These are phyloP conservation scores for Paramecium sexaurelia DNA, from an alignment of 73 alveolate species.

Conservation along the genomic window DNA sequence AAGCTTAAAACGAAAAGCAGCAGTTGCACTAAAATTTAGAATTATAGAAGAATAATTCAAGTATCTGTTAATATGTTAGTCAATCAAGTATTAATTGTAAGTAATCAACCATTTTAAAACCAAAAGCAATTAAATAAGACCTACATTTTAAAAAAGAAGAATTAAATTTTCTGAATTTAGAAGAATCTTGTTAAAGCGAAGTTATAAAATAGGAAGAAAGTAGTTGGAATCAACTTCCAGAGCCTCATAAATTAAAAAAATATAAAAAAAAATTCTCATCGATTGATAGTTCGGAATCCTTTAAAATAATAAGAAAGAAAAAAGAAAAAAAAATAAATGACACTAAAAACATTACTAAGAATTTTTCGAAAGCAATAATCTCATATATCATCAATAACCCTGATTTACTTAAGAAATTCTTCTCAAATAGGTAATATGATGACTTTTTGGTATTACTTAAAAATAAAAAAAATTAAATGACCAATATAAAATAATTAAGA, in stretches of 20 bases:
- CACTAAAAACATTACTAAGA: slow-evolving; percentile 58
- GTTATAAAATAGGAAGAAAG: neutral
- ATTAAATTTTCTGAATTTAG: neutral
- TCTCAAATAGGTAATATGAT: neutral
- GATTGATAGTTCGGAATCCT: neutral
- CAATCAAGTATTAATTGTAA: neutral
- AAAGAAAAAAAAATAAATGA: slow-evolving; percentile 40
- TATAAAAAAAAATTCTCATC: neutral
- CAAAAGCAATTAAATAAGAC: neutral
- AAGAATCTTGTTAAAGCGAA: slow-evolving; percentile 9
- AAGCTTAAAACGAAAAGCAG: neutral
- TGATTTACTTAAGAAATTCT: neutral
- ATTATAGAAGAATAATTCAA: neutral
- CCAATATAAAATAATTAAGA: slow-evolving; percentile 11
- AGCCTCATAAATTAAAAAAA: neutral
- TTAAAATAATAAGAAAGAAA: neutral
- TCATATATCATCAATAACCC: slow-evolving; percentile 51
- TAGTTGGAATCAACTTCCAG: neutral
- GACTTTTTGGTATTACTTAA: neutral
- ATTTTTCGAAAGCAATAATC: slow-evolving; percentile 58
- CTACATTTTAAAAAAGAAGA: neutral
- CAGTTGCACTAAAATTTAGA: neutral
- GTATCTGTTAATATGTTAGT: neutral
- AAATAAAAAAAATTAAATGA: neutral
- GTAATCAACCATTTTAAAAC: neutral